These are phyloP conservation scores for Ulota crispa DNA, from an alignment of 225 moss, liverwort and hornwort species.

Conservation along the genomic window DNA sequence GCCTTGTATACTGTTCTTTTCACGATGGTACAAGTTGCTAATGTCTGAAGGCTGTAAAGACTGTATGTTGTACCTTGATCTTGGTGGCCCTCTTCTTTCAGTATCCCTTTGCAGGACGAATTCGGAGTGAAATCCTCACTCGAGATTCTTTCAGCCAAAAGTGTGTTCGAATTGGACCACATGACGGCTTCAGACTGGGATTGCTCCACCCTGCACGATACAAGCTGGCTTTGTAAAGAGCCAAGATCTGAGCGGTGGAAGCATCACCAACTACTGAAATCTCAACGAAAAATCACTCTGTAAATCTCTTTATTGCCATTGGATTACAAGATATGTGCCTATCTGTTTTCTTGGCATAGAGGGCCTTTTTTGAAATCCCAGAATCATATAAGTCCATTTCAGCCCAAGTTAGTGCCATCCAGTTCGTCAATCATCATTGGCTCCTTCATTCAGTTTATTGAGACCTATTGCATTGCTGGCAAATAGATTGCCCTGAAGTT, in stretches of 20 bases:
- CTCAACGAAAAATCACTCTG: not conserved
- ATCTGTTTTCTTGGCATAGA: not conserved
- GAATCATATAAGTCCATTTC: not conserved
- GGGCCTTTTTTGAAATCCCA: not conserved
- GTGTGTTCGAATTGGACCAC: conserved; percentile 16
- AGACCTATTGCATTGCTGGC: not conserved
- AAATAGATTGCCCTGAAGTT: not conserved
- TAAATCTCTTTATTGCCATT: conserved; percentile 6
- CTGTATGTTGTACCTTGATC: not conserved
- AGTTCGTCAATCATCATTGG: not conserved
- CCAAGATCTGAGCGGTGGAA: conserved; percentile 21
- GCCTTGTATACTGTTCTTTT: not conserved
- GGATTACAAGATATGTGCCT: not conserved
- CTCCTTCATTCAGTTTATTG: not conserved
- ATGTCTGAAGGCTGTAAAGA: conserved; percentile 10
- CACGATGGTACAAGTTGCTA: not conserved
- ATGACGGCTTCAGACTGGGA: conserved; percentile 27
- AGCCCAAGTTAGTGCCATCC: not conserved
- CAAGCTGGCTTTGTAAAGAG: conserved; percentile 21
- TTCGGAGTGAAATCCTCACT: conserved; percentile 11
- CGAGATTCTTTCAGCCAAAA: conserved; percentile 3
- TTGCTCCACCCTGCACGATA: conserved; percentile 8
- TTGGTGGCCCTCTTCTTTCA: conserved; percentile 8
- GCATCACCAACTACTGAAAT: conserved; percentile 6
- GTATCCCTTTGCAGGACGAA: not conserved